A percentile compares a stretch with the other conserved stretches of the same genome.
These are phyloP conservation scores for Suillus lakei DNA, from an alignment of 768 basidiomycete genomes.

Conservation along the genomic window DNA sequence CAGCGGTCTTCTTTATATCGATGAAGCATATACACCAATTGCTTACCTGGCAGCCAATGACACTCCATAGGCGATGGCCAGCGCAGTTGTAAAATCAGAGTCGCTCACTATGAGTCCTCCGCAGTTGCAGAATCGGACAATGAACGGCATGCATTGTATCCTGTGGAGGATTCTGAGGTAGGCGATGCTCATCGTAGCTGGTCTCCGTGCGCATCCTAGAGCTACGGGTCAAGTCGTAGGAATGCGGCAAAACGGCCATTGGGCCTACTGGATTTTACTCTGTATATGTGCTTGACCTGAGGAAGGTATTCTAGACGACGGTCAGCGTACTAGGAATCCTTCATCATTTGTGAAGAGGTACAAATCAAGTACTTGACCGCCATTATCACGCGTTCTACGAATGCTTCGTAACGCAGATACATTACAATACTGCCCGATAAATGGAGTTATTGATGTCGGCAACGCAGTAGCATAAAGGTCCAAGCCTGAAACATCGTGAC, in stretches of 20 bases:
- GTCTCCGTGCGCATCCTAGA: neutral
- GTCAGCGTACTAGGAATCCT: neutral
- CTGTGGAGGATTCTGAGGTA: neutral
- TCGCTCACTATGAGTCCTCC: neutral
- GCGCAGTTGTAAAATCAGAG: neutral
- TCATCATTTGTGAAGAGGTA: neutral
- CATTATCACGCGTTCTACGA: too few relatives aligned
- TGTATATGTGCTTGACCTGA: neutral
- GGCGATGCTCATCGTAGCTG: neutral
- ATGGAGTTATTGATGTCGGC: neutral
- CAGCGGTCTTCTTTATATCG: neutral
- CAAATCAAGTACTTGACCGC: neutral
- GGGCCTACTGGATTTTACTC: too few relatives aligned
- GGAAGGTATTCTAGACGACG: neutral
- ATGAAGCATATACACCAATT: slow-evolving; percentile 1
- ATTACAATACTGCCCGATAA: neutral
- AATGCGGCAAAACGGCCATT: neutral
- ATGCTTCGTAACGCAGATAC: neutral
- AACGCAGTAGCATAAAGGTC: neutral
- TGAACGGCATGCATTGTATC: neutral
- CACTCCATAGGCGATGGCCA: neutral
- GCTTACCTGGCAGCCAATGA: neutral
- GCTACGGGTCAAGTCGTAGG: neutral
- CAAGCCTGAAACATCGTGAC: neutral
- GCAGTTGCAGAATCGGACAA: neutral